Percentiles rank a stretch among this genome's conserved stretches.
These are phyloP conservation scores for Melanopsichium pennsylvanicum DNA, from an alignment of 1,284 basidiomycete species.

Conservation along the genomic window DNA sequence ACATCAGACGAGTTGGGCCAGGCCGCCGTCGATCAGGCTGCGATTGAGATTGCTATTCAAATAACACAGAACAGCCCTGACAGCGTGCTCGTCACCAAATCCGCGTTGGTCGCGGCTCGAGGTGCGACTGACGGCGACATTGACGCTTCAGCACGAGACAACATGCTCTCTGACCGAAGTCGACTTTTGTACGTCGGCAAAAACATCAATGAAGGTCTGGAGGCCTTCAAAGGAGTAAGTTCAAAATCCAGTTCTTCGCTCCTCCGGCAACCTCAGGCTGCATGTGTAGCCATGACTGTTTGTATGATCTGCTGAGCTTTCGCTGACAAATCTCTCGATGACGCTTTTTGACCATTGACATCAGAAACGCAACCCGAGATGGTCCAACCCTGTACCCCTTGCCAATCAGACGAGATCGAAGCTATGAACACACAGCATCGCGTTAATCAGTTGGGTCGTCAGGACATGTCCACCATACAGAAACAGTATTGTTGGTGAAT, in stretches of 20 bases:
- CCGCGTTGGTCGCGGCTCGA: constrained; percentile 56
- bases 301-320: background rate
- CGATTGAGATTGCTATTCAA: constrained; percentile 73
- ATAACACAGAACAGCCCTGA: constrained; percentile 79
- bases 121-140: constrained; percentile 67
- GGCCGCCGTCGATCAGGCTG: constrained; percentile 70
- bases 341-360: background rate
- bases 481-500: too few relatives aligned
- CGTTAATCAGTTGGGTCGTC: background rate
- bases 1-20: constrained; percentile 71
- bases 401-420: constrained; percentile 9
- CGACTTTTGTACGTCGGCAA: constrained; percentile 73
- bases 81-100: constrained; percentile 79
- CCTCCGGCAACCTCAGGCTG: too few relatives aligned
- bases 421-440: constrained; percentile 6
- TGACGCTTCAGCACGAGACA: constrained; percentile 71
- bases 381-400: constrained; percentile 36
- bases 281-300: too few relatives aligned
- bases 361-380: constrained; percentile 48
- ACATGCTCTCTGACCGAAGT: constrained; percentile 70
- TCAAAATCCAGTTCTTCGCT: too few relatives aligned
- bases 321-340: background rate
- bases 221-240: constrained; percentile 69
- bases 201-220: constrained; percentile 76
- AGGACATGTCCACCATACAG: too few relatives aligned